A percentile compares a stretch with the other conserved stretches of the same genome.
Conservation (phyloP, 1,284 basidiomycete genomes). For the Puccinia hordei region DNA sequence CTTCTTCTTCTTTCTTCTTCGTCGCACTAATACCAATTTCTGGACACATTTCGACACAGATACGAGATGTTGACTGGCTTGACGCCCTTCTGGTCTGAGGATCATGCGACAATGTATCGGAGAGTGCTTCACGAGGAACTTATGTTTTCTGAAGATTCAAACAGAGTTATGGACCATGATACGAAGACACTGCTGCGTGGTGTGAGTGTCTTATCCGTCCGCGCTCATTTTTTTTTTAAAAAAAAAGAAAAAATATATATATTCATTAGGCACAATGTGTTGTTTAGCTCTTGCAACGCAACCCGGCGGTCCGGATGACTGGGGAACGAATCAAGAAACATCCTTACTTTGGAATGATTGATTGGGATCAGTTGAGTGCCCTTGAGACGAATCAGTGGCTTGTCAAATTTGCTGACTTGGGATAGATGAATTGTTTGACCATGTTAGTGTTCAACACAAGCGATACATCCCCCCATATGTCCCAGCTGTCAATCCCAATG, state of each 20-base stretch:
- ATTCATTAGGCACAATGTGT: too few species aligned
- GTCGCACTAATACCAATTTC: constrained; percentile 52
- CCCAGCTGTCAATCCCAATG: constrained; percentile 85
- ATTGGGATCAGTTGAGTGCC: constrained; percentile 71
- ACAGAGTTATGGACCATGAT: constrained; percentile 80
- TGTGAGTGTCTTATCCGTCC: too few species aligned
- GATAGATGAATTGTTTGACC: background rate
- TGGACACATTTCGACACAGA: constrained; percentile 50
- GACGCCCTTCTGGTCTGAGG: constrained; percentile 92
- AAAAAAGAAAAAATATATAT: too few species aligned
- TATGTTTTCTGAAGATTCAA: constrained; percentile 76
- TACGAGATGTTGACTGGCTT: constrained; percentile 58
- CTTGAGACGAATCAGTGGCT: background rate
- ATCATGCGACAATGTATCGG: constrained; percentile 92
- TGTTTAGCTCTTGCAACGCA: constrained; percentile 78
- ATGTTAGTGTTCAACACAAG: constrained; percentile 73
- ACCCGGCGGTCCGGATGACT: constrained; percentile 83
- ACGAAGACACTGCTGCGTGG: constrained; percentile 93
- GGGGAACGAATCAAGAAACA: constrained; percentile 91
- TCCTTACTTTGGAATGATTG: constrained; percentile 94
- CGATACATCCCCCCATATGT: constrained; percentile 97
- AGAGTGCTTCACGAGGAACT: constrained; percentile 83
- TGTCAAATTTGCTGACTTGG: background rate
- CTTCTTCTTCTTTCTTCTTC: constrained; percentile 66
- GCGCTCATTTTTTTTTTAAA: too few species aligned